These are phyloP conservation scores for Vinca minor DNA, from an alignment of 257 asterid genomes.

Conservation along the genomic window DNA sequence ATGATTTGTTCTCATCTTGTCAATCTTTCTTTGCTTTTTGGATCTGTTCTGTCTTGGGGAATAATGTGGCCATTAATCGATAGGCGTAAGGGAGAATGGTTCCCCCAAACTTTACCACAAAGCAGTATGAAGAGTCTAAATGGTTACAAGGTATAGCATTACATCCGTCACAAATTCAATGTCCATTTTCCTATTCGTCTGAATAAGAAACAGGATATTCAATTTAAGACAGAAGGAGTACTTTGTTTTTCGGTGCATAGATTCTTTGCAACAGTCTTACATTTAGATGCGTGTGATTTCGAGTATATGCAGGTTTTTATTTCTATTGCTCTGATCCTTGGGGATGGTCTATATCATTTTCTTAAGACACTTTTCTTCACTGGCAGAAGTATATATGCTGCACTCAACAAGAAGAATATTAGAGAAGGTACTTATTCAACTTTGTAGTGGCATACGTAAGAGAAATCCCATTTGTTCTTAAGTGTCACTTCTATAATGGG, in stretches of 20 bases:
- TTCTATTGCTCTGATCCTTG: constrained; percentile 72
- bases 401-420: constrained; percentile 34
- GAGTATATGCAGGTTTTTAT: constrained; percentile 78
- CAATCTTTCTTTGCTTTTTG: constrained; percentile 41
- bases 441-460: too few relatives aligned
- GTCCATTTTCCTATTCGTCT: too few relatives aligned
- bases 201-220: too few relatives aligned
- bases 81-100: constrained; percentile 37
- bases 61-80: constrained; percentile 48
- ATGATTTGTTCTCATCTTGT: constrained; percentile 54
- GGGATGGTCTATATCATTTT: constrained; percentile 83
- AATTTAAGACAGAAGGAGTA: too few relatives aligned
- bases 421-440: constrained; percentile 33
- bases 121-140: constrained; percentile 45
- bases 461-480: too few relatives aligned
- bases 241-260: too few relatives aligned
- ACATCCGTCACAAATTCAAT: too few relatives aligned
- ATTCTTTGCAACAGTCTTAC: too few relatives aligned
- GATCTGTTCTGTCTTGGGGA: constrained; percentile 50
- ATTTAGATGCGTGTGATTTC: too few relatives aligned
- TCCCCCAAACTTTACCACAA: constrained; percentile 24
- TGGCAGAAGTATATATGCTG: constrained; percentile 35
- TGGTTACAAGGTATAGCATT: constrained; percentile 41
- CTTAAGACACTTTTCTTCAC: constrained; percentile 53
- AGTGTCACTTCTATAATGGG: too few relatives aligned